phyloP scores from a whole-genome alignment of 257 asterid genomes.

The Solanum sitiens region DNA sequence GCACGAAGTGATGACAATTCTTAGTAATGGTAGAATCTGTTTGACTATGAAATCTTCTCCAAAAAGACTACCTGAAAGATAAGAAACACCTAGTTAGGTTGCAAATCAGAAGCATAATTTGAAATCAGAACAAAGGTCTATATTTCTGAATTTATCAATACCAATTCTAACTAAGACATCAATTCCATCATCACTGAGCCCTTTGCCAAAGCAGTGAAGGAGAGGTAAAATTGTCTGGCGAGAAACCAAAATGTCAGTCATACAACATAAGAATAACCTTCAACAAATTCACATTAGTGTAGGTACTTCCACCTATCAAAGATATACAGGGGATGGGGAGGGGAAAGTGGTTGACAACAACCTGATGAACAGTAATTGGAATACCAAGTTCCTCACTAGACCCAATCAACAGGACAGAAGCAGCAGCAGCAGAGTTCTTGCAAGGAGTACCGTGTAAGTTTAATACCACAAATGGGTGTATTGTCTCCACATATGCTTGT shows the following conservation, averaged over 20 bases:
- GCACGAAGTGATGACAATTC: constrained; percentile 49
- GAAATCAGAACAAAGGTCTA: not conserved
- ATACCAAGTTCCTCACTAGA: constrained; percentile 96
- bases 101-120: not conserved
- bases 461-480: constrained; percentile 82
- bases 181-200: constrained; percentile 78
- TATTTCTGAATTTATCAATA: constrained; percentile 15
- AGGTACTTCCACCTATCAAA: not conserved
- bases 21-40: constrained; percentile 71
- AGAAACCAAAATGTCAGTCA: constrained; percentile 6
- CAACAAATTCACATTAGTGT: not conserved
- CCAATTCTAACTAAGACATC: constrained; percentile 88
- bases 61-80: constrained; percentile 66
- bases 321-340: not conserved
- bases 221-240: constrained; percentile 84
- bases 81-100: constrained; percentile 10
- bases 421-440: constrained; percentile 72
- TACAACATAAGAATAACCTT: not conserved
- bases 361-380: constrained; percentile 96
- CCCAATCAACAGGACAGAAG: constrained; percentile 83
- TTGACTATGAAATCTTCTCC: constrained; percentile 66
- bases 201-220: constrained; percentile 87
- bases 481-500: constrained; percentile 64
- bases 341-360: constrained; percentile 5
- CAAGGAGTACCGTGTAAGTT: constrained; percentile 62